Evolutionary conservation across 2,329 filamentous ascomycete genomes (phyloP), one percentile per base, ranked within the genome.

Genomic region (Neonectria magnoliae): DNA sequence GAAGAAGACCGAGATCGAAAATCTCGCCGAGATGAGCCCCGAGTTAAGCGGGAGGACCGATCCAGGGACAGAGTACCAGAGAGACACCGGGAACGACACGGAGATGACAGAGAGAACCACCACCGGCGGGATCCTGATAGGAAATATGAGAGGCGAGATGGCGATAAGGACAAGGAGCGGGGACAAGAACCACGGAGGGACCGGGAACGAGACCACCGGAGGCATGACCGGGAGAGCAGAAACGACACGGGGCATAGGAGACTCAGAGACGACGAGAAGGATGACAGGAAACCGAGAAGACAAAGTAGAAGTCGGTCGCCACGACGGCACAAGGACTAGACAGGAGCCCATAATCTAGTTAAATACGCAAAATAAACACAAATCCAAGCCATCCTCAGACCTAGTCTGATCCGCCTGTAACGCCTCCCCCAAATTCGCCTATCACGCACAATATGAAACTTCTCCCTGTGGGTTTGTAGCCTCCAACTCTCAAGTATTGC

Each of bases 231-330:
- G 16, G 74, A 80, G 1, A 74, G 73, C 3, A 71, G 73, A 2
- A 68, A 71, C 2, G 76, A 79, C 18, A 68, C 70, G 18, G 69
- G 71, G 13, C 67, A 68, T 13, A 72, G 67, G 57, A 68, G 75
- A 45, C 68, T 67, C 13, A 72, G 76, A 20, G 75, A 80, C 5
- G 70, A 76, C 33, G 73, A 73, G 11, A 57, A 66, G 18, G 65
- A 69, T 51, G 67, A 76, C 20, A 73, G 60, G 58, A 72, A 63
- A 29, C 50, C 69, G 27, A 69, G 68, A 57, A 71, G 68, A 38
- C 76, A 78, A 63, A 82, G 80, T 65, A 80, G 81, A 65, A 85
- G 83, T 68, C 79, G 77, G 56, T 85, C 84, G 57, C 83, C 82
- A 51, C 70, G 74, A 67, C 68, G 68, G 45, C 63, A 73, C 71